Percentiles rank a stretch among this genome's conserved stretches.
phyloP scores from a whole-genome alignment of 2,329 filamentous ascomycete genomes.

The Diaporthe sp. region DNA sequence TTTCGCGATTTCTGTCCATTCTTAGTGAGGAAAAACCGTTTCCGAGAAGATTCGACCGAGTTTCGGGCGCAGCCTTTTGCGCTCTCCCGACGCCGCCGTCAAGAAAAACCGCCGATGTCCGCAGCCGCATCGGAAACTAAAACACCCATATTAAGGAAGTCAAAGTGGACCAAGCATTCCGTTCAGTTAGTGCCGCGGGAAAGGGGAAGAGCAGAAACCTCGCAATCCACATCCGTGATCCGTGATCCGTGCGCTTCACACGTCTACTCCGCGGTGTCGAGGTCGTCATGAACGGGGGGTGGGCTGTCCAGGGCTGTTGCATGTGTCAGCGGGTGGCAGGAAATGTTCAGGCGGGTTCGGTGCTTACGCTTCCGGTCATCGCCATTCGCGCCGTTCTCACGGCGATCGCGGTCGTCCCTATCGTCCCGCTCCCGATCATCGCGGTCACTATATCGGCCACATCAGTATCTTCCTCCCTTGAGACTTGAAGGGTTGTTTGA shows the following conservation, averaged over 20 bases:
- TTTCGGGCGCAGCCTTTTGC: slow-evolving; percentile 31
- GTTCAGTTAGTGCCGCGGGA: slow-evolving; percentile 42
- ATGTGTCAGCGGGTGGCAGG: slow-evolving; percentile 45
- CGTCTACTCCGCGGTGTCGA: slow-evolving; percentile 88
- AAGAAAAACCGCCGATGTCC: slow-evolving; percentile 35
- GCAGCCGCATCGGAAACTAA: slow-evolving; percentile 42
- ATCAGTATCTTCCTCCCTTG: slow-evolving; percentile 56
- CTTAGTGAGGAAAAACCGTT: slow-evolving; percentile 27
- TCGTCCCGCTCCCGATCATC: slow-evolving; percentile 73
- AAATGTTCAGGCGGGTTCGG: slow-evolving; percentile 51
- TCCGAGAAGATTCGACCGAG: slow-evolving; percentile 40
- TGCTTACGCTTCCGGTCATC: slow-evolving; percentile 89
- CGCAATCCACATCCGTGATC: slow-evolving; percentile 33
- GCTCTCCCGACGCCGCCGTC: slow-evolving; percentile 40
- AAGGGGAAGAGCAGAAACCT: slow-evolving; percentile 41
- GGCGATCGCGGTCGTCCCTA: slow-evolving; percentile 79
- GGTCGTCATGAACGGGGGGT: slow-evolving; percentile 89
- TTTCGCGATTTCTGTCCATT: slow-evolving; percentile 31
- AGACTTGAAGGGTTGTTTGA: not conserved
- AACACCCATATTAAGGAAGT: slow-evolving; percentile 41
- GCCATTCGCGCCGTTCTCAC: slow-evolving; percentile 84
- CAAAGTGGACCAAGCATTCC: slow-evolving; percentile 41
- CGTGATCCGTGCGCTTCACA: slow-evolving; percentile 2
- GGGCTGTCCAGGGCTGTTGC: slow-evolving; percentile 78
- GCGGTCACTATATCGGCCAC: slow-evolving; percentile 57